These are phyloP conservation scores for Cylindrotheca closterium DNA, from an alignment of 108 stramenopile species.

Conservation along the genomic window DNA sequence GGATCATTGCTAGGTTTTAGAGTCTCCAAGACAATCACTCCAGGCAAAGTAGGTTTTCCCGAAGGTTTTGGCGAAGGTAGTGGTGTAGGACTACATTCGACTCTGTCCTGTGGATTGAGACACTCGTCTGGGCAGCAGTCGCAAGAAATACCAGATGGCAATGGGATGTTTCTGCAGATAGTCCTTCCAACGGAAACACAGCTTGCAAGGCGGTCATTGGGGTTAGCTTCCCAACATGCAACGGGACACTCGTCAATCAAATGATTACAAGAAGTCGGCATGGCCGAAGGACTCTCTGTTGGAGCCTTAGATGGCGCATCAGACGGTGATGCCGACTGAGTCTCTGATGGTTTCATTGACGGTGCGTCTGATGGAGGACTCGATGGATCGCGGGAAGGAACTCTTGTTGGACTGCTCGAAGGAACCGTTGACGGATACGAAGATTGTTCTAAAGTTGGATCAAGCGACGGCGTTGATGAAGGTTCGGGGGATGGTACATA, in stretches of 20 bases:
- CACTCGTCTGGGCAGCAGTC: too few relatives aligned
- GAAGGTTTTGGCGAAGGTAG: too few relatives aligned
- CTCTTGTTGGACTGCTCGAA: not conserved
- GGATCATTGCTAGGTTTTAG: too few relatives aligned
- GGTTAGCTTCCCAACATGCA: too few relatives aligned
- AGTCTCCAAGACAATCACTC: too few relatives aligned
- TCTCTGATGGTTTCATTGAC: not conserved
- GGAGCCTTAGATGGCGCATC: not conserved
- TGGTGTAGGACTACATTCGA: too few relatives aligned
- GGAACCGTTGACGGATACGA: not conserved
- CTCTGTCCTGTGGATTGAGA: too few relatives aligned
- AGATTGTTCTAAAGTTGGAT: conserved; percentile 1
- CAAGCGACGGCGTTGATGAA: not conserved
- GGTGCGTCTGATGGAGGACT: not conserved
- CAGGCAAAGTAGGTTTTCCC: too few relatives aligned
- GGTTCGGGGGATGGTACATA: not conserved
- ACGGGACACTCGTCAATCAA: not conserved
- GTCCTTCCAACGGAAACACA: not conserved
- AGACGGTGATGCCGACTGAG: not conserved
- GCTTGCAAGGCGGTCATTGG: not conserved
- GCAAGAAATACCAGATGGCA: not conserved
- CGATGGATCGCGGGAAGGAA: not conserved
- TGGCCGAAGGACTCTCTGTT: not conserved
- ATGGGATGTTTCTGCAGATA: not conserved
- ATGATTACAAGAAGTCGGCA: not conserved